Evolutionary conservation across 306 rosid species (phyloP), one percentile per base, ranked within the genome.

Genomic region (Chamaecrista fasciculata): DNA sequence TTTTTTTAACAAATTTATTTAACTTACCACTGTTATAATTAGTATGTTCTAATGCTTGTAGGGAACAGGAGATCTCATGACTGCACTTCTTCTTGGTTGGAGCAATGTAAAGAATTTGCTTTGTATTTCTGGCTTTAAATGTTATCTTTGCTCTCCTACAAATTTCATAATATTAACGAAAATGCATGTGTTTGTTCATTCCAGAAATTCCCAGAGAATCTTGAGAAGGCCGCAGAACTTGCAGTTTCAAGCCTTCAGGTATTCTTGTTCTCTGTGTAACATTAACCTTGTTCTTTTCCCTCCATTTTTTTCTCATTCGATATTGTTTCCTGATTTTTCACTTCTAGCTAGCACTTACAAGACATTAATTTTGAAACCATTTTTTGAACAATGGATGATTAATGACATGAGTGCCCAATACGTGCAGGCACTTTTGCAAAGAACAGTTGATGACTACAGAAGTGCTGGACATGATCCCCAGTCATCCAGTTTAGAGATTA

Each of bases 201-300:
- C 48, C 80, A 90, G 97, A 87, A 84, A 87, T 87, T 84, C 68
- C 86, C 83, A 2, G 80, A 87, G 66, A 70, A 78, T 82, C 89
- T 87, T 33, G 87, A 73, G 67, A 80, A 77, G 67, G 95, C 95
- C 31, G 92, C 95, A 0, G 95, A 90, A 85, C 95, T 87, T 75
- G 88, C 97, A n/a, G 97, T 87, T 25, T 84, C 97, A 67, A 79
- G 90, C 67, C 61, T 91, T 78, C 97, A 91, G 97, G 97, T 91
- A 72, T 51, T 71, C 64, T 34, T 62, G 49, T 62, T 43, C 43
- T 49, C 66, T 5, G 28, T 59, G 26, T 73, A 10, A 40, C 62
- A 51, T 34, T 55, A 61, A 18, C 24, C 31, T 61, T 42, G 29
- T 23, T 15, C 46, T 36, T 53, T 20, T 72, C 21, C 42, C 64